Base-by-base conservation (phyloP, 1,139 yeast species). In the Saccharomycopsis hybrid region DNA sequence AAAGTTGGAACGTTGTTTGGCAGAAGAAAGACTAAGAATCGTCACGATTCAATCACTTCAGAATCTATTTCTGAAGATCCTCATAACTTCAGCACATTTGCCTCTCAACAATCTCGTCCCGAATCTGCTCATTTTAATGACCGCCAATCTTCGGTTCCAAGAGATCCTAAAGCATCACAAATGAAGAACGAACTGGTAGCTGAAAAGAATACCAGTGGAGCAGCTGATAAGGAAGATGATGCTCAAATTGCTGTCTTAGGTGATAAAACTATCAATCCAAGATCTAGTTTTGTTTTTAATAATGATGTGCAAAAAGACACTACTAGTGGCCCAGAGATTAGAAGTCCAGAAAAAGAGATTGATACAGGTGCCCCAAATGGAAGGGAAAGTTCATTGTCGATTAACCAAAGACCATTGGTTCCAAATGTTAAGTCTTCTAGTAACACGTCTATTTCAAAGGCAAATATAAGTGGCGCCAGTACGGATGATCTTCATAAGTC, bases 1-100 rank as follows among this genome's bases (percentile, higher is more conserved):
- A 81, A 73, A 62, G 89, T 89, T 40, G 96, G 96, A 18, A 87
- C 96, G 0, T 81, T 89, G 54, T 85, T 89, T 64, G 77, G 85
- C 57, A 80, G 78, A 60, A 76, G 78, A 59, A 73, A 73, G 57
- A 68, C 68, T 52, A 66, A 65, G 54, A 60, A 62, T 58, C 46
- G 47, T 29, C 37, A 18, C 5, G 42, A 39, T 8, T 25, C 41
- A 3, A 39, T 44, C n/a, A 28, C 39, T n/a, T 30, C 36, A n/a
- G 45, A 31, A 2, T 24, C 45, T 8, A 43, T 33, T 3, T 18
- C 9, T 5, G 37, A 31, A 4, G 35, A 29, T 2, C n/a, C n/a
- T n/a, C n/a, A n/a, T n/a, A n/a, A n/a, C n/a, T n/a, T n/a, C n/a
- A n/a, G n/a, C n/a, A n/a, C n/a, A n/a, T n/a, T n/a, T n/a, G 13